Base-by-base conservation (phyloP, 2,329 filamentous ascomycete genomes). In the Trichoderma sp. region DNA sequence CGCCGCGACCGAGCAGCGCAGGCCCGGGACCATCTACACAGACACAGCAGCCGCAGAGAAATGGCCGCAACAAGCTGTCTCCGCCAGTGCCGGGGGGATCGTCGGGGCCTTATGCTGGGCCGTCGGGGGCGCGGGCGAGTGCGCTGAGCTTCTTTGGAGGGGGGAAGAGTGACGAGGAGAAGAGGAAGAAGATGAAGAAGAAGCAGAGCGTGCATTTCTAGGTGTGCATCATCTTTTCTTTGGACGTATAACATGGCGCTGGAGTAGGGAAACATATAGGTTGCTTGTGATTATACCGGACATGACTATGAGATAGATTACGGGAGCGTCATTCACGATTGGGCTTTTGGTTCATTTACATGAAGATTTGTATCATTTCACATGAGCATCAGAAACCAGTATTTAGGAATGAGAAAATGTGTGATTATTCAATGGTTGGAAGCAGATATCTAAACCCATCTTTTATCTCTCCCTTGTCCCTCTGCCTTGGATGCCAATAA, bases 121-220 rank as follows among this genome's bases (percentile, higher is more conserved):
- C 78, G 68, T 79, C 80, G n/a, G 81, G 80, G 51, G 80, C 80
- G n/a, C 80, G 81, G 54, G 80, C 81, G 59, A 85, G 78, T 61
- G 82, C 79, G 72, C 85, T 79, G 72, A 82, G 79, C 59, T 85
- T 84, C 76, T 81, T 82, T 74, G 74, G 77, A 76, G 68, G 71
- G 73, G 69, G 72, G 69, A 75, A 71, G 68, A 75, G 68, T 69
- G 79, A 79, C 70, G 75, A 82, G 72, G 78, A 79, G 21, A 81
- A 79, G 68, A 76, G 77, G 61, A 81, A 81, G 74, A 80, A 82
- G 76, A 72, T 80, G 60, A 78, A 80, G 68, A 85, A 85, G 79
- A 85, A 84, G 79, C 79, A 81, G 68, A 85, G 83, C 66, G 77
- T 80, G 68, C 80, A 84, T 72, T 84, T 84, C 69, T 84, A 70